Percentiles rank a stretch among this genome's conserved stretches.
Conservation (phyloP, 345 rosid genomes). For the Moricandia arvensis region DNA sequence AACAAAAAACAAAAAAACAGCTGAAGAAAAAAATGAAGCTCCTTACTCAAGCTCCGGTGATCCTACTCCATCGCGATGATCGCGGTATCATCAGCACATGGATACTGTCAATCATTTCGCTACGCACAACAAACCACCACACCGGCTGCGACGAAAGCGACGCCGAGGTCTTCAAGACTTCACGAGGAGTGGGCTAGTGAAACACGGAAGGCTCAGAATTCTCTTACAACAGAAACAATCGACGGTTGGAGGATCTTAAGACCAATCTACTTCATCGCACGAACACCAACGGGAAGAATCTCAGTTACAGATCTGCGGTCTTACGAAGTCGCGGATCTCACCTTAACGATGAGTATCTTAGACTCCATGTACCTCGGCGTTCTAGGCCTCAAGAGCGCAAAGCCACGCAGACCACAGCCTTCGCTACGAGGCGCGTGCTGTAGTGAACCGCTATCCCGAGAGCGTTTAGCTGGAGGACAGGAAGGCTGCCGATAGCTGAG, state of each 20-base stretch:
- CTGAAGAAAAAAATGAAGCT: slow-evolving; percentile 45
- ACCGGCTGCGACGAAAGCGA: slow-evolving; percentile 37
- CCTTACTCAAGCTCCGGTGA: slow-evolving; percentile 26
- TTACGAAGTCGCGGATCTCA: slow-evolving; percentile 83
- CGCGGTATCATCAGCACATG: slow-evolving; percentile 54
- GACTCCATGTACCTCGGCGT: slow-evolving; percentile 69
- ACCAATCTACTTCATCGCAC: slow-evolving; percentile 76
- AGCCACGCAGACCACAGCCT: slow-evolving; percentile 38
- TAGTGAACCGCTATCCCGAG: too few relatives aligned
- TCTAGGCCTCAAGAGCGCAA: slow-evolving; percentile 39
- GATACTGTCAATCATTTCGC: slow-evolving; percentile 79
- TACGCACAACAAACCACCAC: slow-evolving; percentile 55
- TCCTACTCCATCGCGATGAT: slow-evolving; percentile 43
- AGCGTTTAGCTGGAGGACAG: too few relatives aligned
- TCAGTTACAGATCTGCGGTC: slow-evolving; percentile 58
- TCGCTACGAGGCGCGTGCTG: slow-evolving; percentile 54
- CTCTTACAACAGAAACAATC: slow-evolving; percentile 68
- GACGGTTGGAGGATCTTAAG: slow-evolving; percentile 74
- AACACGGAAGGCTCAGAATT: slow-evolving; percentile 70
- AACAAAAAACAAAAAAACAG: background rate
- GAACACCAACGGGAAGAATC: slow-evolving; percentile 63
- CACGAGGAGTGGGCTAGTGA: slow-evolving; percentile 79
- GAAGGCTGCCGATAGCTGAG: too few relatives aligned
- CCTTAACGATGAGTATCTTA: slow-evolving; percentile 95
- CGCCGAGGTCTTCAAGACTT: slow-evolving; percentile 56